A percentile compares a stretch with the other conserved stretches of the same genome.
Conservation (phyloP, 1,284 basidiomycete species). For the Cryptococcus sp. region DNA sequence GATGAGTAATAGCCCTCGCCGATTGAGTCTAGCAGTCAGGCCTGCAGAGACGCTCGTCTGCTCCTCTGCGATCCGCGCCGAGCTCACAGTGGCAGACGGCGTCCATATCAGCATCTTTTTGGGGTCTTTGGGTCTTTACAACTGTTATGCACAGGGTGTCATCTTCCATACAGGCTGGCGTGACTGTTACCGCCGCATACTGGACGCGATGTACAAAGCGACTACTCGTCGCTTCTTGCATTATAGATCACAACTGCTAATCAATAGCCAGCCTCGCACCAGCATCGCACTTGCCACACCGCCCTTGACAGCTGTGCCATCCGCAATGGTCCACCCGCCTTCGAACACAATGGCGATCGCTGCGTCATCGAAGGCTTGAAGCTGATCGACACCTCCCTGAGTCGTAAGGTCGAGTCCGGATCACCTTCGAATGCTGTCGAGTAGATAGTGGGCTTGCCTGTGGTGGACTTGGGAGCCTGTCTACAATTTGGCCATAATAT, state of each 20-base stretch:
- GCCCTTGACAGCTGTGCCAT: conserved; percentile 3
- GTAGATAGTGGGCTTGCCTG: conserved; percentile 25
- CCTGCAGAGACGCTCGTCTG: too few relatives aligned
- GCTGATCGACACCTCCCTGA: conserved; percentile 23
- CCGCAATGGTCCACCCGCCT: conserved; percentile 14
- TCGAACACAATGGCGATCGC: conserved; percentile 30
- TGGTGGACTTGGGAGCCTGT: conserved; percentile 19
- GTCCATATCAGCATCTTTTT: too few relatives aligned
- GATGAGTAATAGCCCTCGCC: too few relatives aligned
- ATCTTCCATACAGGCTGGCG: too few relatives aligned
- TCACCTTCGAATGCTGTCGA: conserved; percentile 40
- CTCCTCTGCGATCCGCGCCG: too few relatives aligned
- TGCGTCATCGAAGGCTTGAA: conserved; percentile 32
- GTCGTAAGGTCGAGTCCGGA: conserved; percentile 35
- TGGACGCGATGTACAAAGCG: too few relatives aligned
- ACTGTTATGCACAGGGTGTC: too few relatives aligned
- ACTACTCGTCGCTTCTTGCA: too few relatives aligned
- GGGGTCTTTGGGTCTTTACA: too few relatives aligned
- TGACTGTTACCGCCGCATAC: too few relatives aligned
- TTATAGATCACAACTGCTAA: conserved; percentile 1
- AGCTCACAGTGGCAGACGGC: too few relatives aligned
- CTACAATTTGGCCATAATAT: neutral
- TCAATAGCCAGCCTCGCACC: conserved; percentile 27
- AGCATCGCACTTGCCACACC: conserved; percentile 24
- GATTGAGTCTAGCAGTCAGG: too few relatives aligned